Base-by-base conservation (phyloP, 129 eudicot species). In the Sambucus nigra region DNA sequence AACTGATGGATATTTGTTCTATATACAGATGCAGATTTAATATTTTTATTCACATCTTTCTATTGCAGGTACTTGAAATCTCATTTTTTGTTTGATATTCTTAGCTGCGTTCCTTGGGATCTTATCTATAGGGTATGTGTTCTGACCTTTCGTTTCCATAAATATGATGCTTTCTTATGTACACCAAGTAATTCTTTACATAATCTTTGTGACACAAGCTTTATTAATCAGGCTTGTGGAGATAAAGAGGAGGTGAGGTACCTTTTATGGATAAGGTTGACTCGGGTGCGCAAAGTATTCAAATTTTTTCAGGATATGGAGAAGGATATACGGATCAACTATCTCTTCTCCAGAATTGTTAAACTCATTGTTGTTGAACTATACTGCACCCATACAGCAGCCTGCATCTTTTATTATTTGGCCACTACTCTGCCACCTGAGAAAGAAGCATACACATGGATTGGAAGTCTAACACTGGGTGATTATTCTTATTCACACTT, bases 381-480 rank as follows among this genome's bases (percentile, higher is more conserved):
- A 23, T 91, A 91, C 25, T 91, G 94, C 68, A 91, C 99, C 12
- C 99, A 91, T 61, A 91, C 99, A 28, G 99, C 99, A 33, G 99
- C 99, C 14, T 92, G 99, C 69, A 82, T 92, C 23, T 92, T 92
- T 71, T 92, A 92, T 66, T 92, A 76, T 69, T 67, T 92, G 64
- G 99, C 99, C 27, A 92, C 99, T 19, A 82, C 91, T 55, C 19
- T 92, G 53, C 94, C 99, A 47, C 72, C 71, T n/a, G 83, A 78
- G 26, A 61, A 79, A 69, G 99, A 92, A 73, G 87, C 82, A 27
- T 92, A 92, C 74, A 92, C 99, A 5, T 92, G 99, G 95, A 92
- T 92, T 46, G 96, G 99, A 38, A 92, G 87, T 71, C 69, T 92
- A 56, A 72, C 69, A 60, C 59, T 92, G 25, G 96, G 99, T 18